Evolutionary conservation across 2,329 filamentous ascomycete species (phyloP), one percentile per base, ranked within the genome.

Genomic region (Talaromyces sp.): DNA sequence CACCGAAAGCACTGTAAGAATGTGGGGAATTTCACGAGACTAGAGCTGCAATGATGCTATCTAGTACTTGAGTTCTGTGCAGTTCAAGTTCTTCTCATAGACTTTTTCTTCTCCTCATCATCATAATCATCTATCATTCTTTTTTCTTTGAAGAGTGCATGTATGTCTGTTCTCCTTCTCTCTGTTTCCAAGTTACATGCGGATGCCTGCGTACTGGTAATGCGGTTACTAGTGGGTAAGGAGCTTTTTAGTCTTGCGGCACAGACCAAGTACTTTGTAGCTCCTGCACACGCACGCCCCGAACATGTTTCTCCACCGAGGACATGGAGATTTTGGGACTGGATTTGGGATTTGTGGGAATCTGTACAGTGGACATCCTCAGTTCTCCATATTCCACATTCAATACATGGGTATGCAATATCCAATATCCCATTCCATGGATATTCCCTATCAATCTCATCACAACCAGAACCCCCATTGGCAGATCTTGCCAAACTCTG

Each of bases 191-290:
- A 42, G 54, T 49, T 39, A 27, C 22, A 19, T 36, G 19, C 60
- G 58, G 63, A 58, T 63, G 55, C 54, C 61, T 66, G 65, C 60
- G 61, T 65, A 58, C 41, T 35, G 29, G 57, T 58, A 59, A 54
- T 57, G 54, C 48, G 49, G 24, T 52, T 56, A 51, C 52, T 53
- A 51, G 42, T 39, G 20, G 17, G 32, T 39, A 53, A 19, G 24
- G 22, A 36, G 17, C 30, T 35, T 27, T 16, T 30, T 32, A 44
- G 32, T 14, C 32, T 16, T 17, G 20, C 33, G 35, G 29, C 40
- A 53, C 45, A 36, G 44, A 30, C 37, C 42, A 47, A 37, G 41
- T 36, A 24, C 35, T 30, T 47, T 14, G 20, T 36, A 46, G 43
- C 49, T 52, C 43, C 44, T 44, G 44, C 50, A 44, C 50, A 47